A percentile compares a stretch with the other conserved stretches of the same genome.
phyloP scores from a whole-genome alignment of 805 yeast species.

The Candida maris region DNA sequence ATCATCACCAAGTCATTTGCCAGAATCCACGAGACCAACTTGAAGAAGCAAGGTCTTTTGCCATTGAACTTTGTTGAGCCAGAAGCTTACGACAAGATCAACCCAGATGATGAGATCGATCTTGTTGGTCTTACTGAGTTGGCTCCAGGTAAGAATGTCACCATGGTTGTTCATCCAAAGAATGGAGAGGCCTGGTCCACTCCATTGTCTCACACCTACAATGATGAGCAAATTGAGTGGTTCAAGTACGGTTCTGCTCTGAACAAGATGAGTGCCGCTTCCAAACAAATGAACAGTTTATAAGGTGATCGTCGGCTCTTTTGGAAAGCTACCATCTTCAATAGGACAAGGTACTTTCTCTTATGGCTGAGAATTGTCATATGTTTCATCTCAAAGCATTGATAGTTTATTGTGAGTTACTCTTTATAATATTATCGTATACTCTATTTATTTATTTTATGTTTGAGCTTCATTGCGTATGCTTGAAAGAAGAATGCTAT shows the following conservation, averaged over 20 bases:
- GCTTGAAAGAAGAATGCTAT: no score
- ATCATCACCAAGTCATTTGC: constrained; percentile 97
- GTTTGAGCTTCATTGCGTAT: no score
- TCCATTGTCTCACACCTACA: constrained; percentile 93
- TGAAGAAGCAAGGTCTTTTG: constrained; percentile 98
- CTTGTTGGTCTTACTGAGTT: constrained; percentile 77
- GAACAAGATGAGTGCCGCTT: constrained; percentile 66
- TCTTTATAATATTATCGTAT: constrained; percentile 1
- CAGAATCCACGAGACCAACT: constrained; percentile 98
- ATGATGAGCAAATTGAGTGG: constrained; percentile 96
- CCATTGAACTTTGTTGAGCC: constrained; percentile 91
- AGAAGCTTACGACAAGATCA: constrained; percentile 90
- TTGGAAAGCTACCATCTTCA: no score
- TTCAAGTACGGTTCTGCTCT: constrained; percentile 98
- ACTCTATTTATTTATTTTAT: constrained; percentile 3
- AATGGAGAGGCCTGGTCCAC: constrained; percentile 85
- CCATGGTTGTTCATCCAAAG: constrained; percentile 68
- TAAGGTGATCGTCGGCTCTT: no score
- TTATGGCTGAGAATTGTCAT: no score
- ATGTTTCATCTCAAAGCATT: no score
- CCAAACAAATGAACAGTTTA: constrained; percentile 22
- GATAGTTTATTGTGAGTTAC: constrained; percentile 3
- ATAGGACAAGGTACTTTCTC: no score
- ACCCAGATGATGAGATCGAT: constrained; percentile 87
- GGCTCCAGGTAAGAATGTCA: constrained; percentile 90